Percentiles rank a stretch among this genome's conserved stretches.
Conservation (phyloP, 2,329 filamentous ascomycete species). For the Fusarium setosum region DNA sequence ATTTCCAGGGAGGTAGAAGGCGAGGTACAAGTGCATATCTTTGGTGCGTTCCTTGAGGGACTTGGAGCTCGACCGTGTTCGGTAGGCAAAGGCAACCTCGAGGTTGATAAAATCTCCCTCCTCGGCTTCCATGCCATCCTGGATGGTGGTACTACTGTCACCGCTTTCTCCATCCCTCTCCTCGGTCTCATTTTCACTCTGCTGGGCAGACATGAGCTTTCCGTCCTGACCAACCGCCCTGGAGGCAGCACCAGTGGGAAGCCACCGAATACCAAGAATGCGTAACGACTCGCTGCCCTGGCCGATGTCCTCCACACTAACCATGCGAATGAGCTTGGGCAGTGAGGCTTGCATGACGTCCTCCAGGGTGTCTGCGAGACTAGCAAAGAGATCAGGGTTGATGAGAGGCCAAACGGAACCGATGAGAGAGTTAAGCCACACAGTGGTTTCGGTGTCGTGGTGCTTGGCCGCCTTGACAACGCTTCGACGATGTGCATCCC, state of each 20-base stretch:
- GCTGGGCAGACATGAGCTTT: constrained; percentile 57
- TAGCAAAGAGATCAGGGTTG: constrained; percentile 79
- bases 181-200: constrained; percentile 47
- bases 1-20: constrained; percentile 74
- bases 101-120: constrained; percentile 84
- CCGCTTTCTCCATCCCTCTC: constrained; percentile 51
- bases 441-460: constrained; percentile 70
- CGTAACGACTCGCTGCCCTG: constrained; percentile 79
- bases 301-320: constrained; percentile 79
- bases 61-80: constrained; percentile 69
- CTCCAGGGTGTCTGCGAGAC: constrained; percentile 76
- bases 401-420: constrained; percentile 78
- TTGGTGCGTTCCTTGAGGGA: constrained; percentile 78
- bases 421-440: constrained; percentile 78
- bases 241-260: constrained; percentile 77
- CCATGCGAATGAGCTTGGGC: constrained; percentile 77
- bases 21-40: constrained; percentile 72
- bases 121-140: constrained; percentile 77
- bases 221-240: constrained; percentile 70
- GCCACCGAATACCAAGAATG: constrained; percentile 77
- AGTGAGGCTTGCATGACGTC: constrained; percentile 85
- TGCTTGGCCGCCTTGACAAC: constrained; percentile 55
- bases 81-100: constrained; percentile 80
- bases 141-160: constrained; percentile 48
- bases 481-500: constrained; percentile 71